Conservation (phyloP, 345 rosid genomes). For the Pistacia integerrima region DNA sequence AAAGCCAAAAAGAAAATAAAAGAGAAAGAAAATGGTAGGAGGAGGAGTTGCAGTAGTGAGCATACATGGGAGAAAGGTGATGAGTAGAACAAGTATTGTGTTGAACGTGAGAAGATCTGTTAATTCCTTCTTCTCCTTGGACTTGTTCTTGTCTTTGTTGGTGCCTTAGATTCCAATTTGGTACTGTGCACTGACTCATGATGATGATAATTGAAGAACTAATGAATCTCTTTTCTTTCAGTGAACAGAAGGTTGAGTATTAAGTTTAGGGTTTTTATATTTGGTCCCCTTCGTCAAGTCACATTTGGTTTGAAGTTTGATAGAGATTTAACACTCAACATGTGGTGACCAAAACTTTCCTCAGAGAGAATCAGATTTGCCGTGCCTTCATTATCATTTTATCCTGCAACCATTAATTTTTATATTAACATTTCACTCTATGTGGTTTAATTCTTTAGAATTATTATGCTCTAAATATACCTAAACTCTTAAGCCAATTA, state of each 20-base stretch:
- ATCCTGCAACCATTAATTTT: neutral
- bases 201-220: constrained; percentile 1
- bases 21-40: neutral
- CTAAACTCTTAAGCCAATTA: neutral
- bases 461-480: too few relatives aligned
- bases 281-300: constrained; percentile 24
- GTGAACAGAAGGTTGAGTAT: neutral
- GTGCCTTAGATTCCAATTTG: constrained; percentile 39
- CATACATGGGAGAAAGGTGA: constrained; percentile 35
- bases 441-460: neutral
- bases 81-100: neutral
- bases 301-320: constrained; percentile 18
- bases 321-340: constrained; percentile 23
- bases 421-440: too few relatives aligned
- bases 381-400: neutral
- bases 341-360: constrained; percentile 20
- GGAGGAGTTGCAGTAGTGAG: neutral
- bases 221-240: constrained; percentile 10
- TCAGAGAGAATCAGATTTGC: constrained; percentile 4
- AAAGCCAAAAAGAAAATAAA: neutral
- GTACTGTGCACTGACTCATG: constrained; percentile 39
- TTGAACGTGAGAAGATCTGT: constrained; percentile 33
- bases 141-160: constrained; percentile 37
- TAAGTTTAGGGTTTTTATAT: constrained; percentile 5
- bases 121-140: constrained; percentile 22